These are phyloP conservation scores for Entomortierella lignicola DNA, from an alignment of 192 early-diverging fungal species.

Conservation along the genomic window DNA sequence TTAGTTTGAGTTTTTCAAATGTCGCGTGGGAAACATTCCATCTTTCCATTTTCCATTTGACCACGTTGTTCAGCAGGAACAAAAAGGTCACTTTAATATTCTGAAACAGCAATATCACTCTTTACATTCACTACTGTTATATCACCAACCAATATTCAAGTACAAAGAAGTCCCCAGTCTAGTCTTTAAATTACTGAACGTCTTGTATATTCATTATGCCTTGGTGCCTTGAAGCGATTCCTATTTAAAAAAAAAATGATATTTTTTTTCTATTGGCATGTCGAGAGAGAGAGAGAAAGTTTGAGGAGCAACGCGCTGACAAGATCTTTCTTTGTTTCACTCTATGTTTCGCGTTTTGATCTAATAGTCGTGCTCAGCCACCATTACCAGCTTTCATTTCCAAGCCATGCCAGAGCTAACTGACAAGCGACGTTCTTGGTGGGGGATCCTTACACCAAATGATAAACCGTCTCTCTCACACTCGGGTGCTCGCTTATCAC, in stretches of 20 bases:
- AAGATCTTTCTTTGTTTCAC: background rate
- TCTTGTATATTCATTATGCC: too few relatives aligned
- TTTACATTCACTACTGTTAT: too few relatives aligned
- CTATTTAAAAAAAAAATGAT: too few relatives aligned
- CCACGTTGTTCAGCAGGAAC: background rate
- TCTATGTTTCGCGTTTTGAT: background rate
- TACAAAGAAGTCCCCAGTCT: too few relatives aligned
- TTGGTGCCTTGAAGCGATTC: too few relatives aligned
- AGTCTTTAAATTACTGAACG: too few relatives aligned
- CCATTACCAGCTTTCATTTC: background rate
- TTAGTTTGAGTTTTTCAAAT: background rate
- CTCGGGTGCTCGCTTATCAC: constrained; percentile 8
- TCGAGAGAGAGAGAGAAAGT: background rate
- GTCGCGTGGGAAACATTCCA: background rate
- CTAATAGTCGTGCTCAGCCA: background rate
- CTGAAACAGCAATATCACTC: too few relatives aligned
- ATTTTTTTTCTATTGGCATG: too few relatives aligned
- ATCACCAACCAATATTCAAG: too few relatives aligned
- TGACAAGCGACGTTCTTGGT: constrained; percentile 50
- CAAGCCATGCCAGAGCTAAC: constrained; percentile 42
- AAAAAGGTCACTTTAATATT: too few relatives aligned
- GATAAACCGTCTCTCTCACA: constrained; percentile 4
- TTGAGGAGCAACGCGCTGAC: background rate
- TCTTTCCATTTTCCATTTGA: background rate
- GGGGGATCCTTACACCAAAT: constrained; percentile 31